Percentiles rank a stretch among this genome's conserved stretches.
Conservation (phyloP, 805 yeast genomes). For the Candida ulmi region DNA sequence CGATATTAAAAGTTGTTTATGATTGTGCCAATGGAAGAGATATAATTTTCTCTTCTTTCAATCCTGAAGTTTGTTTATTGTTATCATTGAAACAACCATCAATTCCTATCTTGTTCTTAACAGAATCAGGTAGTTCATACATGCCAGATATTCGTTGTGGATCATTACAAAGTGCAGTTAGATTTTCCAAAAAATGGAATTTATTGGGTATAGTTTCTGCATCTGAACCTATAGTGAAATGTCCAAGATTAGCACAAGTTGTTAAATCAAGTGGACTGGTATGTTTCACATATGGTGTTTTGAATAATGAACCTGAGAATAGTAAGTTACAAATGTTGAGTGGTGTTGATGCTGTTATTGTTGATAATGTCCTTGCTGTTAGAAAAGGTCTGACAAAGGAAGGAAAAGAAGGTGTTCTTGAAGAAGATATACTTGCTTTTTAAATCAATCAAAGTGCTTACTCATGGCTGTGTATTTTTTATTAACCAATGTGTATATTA, state of each 20-base stretch:
- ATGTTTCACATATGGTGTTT: conserved; percentile 85
- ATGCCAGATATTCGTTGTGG: conserved; percentile 91
- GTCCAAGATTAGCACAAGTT: conserved; percentile 87
- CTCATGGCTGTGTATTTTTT: too few species aligned
- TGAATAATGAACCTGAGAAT: conserved; percentile 78
- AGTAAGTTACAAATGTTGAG: conserved; percentile 84
- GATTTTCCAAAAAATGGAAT: conserved; percentile 90
- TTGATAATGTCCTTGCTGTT: conserved; percentile 90
- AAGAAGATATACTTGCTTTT: neutral
- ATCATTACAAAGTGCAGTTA: conserved; percentile 82
- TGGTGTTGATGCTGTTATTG: conserved; percentile 98
- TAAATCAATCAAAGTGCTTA: neutral
- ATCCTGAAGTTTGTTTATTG: conserved; percentile 86
- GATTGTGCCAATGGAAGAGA: conserved; percentile 78
- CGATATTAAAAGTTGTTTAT: conserved; percentile 73
- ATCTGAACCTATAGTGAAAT: conserved; percentile 76
- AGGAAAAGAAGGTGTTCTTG: conserved; percentile 5
- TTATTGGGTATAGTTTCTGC: conserved; percentile 88
- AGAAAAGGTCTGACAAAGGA: conserved; percentile 62
- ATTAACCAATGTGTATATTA: too few species aligned
- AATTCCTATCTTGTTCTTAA: conserved; percentile 82
- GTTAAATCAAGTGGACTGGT: conserved; percentile 88
- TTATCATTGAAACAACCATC: conserved; percentile 89
- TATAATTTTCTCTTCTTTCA: conserved; percentile 86
- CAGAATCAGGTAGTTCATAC: conserved; percentile 78